Base-by-base conservation (phyloP, 352 stramenopile species). In the Globisporangium rhizosaccharum region DNA sequence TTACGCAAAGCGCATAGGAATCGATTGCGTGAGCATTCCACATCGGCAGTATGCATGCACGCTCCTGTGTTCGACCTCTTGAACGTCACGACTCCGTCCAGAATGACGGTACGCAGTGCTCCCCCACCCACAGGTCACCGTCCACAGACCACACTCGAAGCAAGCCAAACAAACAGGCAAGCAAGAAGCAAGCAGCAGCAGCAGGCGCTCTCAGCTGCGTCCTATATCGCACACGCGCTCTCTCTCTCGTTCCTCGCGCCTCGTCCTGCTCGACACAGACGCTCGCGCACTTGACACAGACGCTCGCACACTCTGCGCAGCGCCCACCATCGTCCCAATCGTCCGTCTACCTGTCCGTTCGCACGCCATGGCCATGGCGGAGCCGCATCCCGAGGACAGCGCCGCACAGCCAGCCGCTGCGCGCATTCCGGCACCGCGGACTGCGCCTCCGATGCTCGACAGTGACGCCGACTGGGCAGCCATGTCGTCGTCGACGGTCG, bases 311-410 rank as follows among this genome's bases (percentile, higher is more conserved):
- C 20, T 37, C 47, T 37, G 47, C 47, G 23, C 11, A 15, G 47
- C 25, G 47, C 44, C 15, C 44, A 23, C 47, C 47, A 14, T 12
- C 12, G 20, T 20, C 33, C 50, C n/a, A 59, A 49, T 49, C 44
- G n/a, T 49, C 20, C 44, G 44, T 20, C 44, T 20, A 49, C 44
- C 20, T 20, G 44, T 49, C 25, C 44, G 44, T 18, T 18, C 44
- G 44, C 18, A 25, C 45, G 45, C 36, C 36, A 63, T 63, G 57
- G 50, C 49, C 20, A 57, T 63, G 57, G 28, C 50, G 25, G 57
- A 63, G 23, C 48, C 44, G 25, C 49, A 46, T 44, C 39, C 50
- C 57, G 57, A 63, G 6, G 47, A 56, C 28, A 49, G n/a, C 44
- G 44, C 44, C n/a, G n/a, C 44, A 10, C 44, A 18, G 44, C 20